A percentile compares a stretch with the other conserved stretches of the same genome.
phyloP scores from a whole-genome alignment of 495 filamentous ascomycete genomes.

The Cryomyces antarcticus region DNA sequence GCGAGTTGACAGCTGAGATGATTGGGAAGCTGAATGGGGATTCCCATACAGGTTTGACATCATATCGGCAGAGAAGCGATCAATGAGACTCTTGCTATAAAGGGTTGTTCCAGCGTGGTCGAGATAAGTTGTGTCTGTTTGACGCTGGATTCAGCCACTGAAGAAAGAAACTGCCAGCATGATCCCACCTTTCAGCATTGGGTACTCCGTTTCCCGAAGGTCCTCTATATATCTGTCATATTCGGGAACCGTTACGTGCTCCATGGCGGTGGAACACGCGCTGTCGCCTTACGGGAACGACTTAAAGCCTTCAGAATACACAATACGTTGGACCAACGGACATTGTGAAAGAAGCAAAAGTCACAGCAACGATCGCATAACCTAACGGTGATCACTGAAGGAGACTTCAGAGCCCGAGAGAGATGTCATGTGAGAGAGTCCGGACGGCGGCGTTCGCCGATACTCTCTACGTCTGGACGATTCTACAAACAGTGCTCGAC shows the following conservation, averaged over 20 bases:
- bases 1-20: slow-evolving; percentile 55
- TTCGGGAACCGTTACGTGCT: neutral
- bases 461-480: no score
- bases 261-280: no score
- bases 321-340: no score
- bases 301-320: no score
- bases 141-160: slow-evolving; percentile 23
- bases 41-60: slow-evolving; percentile 70
- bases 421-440: no score
- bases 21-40: slow-evolving; percentile 68
- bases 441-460: no score
- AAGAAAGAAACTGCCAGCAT: neutral
- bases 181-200: slow-evolving; percentile 53
- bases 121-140: slow-evolving; percentile 44
- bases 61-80: slow-evolving; percentile 56
- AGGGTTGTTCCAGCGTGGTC: slow-evolving; percentile 84
- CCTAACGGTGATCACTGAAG: no score
- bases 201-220: slow-evolving; percentile 57
- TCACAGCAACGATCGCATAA: no score
- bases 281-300: no score
- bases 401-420: no score
- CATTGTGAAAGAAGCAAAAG: no score
- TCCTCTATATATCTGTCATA: slow-evolving; percentile 50
- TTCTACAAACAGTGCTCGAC: no score
- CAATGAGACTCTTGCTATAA: slow-evolving; percentile 64